Evolutionary conservation across 768 basidiomycete species (phyloP), one percentile per base, ranked within the genome.

Genomic region (Leccinum boreale): DNA sequence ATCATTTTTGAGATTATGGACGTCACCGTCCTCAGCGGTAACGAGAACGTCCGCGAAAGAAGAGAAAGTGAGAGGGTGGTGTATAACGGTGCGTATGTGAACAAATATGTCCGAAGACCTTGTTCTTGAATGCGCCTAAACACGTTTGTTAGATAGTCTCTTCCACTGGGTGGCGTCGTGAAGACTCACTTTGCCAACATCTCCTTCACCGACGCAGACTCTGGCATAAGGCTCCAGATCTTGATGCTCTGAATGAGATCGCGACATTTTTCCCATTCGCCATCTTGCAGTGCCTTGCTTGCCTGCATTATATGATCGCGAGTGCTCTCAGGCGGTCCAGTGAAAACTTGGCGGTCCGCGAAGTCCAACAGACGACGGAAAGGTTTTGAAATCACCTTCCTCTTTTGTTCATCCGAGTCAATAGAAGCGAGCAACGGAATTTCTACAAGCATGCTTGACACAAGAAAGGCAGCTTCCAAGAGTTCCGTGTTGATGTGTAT

Each of bases 231-330:
- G 65, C 85, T 88, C 97, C 97, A 98, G 33, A 98, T 94, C 75
- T 97, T 98, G 80, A 98, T 98, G 69, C 89, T 87, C 70, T 94
- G 88, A 53, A 98, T 85, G 54, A 99, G 79, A 68, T 98, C 95
- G 48, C 90, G 84, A 67, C 94, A 96, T 67, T 89, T 87, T 71
- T 96, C 91, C 97, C 97, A 99, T 66, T 98, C 94, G 17, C 96
- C 97, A 60, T 90, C 86, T 75, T 98, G 94, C 49, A 99, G 74
- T 2, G 97, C 95, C 74, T 94, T 98, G 75, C 90, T 92, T 2
- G 97, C 97, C 73, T 98, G 96, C 92, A 98, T 97, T 73, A 99
- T 96, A 70, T 98, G 97, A 68, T 99, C 97, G 33, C 97, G 81
- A 31, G 96, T 98, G 67, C 92, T 98, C 75, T 99, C 97, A n/a